These are phyloP conservation scores for Clausena lansium DNA, from an alignment of 345 rosid genomes.

Conservation along the genomic window DNA sequence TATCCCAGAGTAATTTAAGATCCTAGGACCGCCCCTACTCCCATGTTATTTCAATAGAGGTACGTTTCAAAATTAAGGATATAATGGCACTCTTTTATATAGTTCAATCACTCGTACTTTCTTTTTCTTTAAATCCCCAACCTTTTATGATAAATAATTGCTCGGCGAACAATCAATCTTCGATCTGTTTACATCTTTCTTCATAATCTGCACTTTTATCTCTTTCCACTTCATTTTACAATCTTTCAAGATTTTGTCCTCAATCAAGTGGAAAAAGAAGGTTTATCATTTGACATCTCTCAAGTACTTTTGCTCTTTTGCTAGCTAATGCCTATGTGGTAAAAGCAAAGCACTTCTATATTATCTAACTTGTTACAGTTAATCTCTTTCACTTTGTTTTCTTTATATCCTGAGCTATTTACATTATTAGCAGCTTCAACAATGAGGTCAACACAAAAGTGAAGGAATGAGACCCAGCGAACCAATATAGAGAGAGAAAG, in stretches of 20 bases:
- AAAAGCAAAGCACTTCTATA: background rate
- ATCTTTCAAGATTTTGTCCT: constrained; percentile 5
- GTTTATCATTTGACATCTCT: constrained; percentile 8
- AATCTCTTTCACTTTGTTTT: background rate
- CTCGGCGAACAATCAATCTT: constrained; percentile 8
- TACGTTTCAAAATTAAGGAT: too few species aligned
- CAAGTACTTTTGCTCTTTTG: background rate
- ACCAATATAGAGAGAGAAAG: accelerated
- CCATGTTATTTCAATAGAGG: too few species aligned
- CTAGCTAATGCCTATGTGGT: background rate
- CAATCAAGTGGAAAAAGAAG: background rate
- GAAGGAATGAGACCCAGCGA: too few species aligned
- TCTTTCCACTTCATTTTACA: constrained; percentile 7
- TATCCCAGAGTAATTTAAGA: too few species aligned
- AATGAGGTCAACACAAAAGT: background rate
- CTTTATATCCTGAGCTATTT: background rate
- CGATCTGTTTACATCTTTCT: background rate
- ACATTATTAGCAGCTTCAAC: background rate
- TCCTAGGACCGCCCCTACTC: too few species aligned
- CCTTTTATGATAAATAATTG: constrained; percentile 9
- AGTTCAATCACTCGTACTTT: background rate
- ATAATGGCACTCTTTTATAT: too few species aligned
- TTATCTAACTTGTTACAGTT: too few species aligned
- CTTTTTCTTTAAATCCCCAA: background rate
- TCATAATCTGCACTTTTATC: background rate